phyloP scores from a whole-genome alignment of 139 green algal genomes.

The Edaphochlamys debaryana region DNA sequence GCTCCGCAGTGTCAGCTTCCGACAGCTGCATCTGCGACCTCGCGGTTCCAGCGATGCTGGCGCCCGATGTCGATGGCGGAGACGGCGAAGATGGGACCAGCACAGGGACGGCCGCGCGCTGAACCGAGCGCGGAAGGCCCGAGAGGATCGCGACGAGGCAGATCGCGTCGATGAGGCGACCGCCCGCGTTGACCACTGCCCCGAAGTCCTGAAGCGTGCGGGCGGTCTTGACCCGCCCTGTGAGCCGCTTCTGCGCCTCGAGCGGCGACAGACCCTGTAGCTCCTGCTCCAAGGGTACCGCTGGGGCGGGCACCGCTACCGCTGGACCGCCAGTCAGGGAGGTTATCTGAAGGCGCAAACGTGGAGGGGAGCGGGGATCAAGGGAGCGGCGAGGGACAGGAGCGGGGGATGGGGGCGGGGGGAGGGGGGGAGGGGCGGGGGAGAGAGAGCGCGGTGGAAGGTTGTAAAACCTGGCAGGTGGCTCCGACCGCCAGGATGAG shows the following conservation, averaged over 20 bases:
- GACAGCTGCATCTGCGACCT: neutral
- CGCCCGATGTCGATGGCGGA: too few relatives aligned
- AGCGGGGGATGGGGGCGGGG: neutral
- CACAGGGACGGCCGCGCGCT: neutral
- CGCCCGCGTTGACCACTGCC: conserved; percentile 17
- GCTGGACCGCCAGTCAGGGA: conserved; percentile 14
- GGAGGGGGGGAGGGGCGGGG: neutral
- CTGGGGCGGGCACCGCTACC: neutral
- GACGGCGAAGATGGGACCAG: neutral
- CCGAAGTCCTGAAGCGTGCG: conserved; percentile 23
- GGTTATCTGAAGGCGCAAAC: neutral
- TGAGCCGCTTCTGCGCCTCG: conserved; percentile 34
- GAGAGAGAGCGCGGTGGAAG: too few relatives aligned
- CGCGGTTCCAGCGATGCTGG: too few relatives aligned
- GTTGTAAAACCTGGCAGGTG: too few relatives aligned
- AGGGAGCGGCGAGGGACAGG: neutral
- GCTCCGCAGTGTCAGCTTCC: neutral
- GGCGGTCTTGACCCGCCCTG: conserved; percentile 30
- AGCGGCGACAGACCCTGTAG: conserved; percentile 32
- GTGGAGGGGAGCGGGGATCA: neutral
- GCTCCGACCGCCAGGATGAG: too few relatives aligned
- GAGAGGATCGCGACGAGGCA: conserved; percentile 32
- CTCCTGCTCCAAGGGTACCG: conserved; percentile 24
- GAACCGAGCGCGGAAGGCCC: conserved; percentile 18
- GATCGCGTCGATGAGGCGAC: conserved; percentile 37